Conservation (phyloP, 169 alveolate genomes). For the Eimeria falciformis region DNA sequence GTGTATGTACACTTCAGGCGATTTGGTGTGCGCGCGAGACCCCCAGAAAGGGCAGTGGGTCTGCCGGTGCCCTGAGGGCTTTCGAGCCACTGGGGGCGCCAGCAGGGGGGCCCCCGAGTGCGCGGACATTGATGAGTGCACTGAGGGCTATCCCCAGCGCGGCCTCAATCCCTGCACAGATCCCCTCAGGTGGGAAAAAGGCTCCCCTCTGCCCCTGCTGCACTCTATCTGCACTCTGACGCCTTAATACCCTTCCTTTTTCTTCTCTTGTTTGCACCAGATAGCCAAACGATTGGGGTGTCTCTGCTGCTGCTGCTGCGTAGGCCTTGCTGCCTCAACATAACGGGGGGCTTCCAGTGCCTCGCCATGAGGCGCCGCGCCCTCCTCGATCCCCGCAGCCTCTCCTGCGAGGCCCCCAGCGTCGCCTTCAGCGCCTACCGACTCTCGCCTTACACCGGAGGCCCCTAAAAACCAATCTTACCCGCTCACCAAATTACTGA, state of each 20-base stretch:
- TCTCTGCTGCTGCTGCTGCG: neutral
- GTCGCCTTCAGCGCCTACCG: conserved; percentile 20
- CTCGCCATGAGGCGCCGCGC: conserved; percentile 9
- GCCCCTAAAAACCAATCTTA: neutral
- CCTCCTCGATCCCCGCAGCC: conserved; percentile 1
- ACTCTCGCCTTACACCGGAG: neutral
- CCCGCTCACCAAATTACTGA: too few relatives aligned
- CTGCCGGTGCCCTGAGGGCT: conserved; percentile 62
- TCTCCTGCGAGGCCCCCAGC: conserved; percentile 68
- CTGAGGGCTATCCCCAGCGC: conserved; percentile 31
- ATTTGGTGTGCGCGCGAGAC: conserved; percentile 38
- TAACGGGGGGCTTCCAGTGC: conserved; percentile 63
- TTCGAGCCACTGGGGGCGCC: neutral
- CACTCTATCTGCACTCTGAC: too few relatives aligned
- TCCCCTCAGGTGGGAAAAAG: conserved; percentile 38
- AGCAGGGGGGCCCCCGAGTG: conserved; percentile 1
- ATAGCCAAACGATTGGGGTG: too few relatives aligned
- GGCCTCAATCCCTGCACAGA: conserved; percentile 60
- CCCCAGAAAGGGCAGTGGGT: conserved; percentile 2
- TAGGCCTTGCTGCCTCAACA: conserved; percentile 67
- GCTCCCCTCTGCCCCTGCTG: neutral
- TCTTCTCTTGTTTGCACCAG: too few relatives aligned
- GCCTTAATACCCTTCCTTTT: too few relatives aligned
- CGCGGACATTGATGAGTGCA: conserved; percentile 44
- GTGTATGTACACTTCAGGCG: conserved; percentile 51